phyloP scores from a whole-genome alignment of 768 basidiomycete species.

The Pisolithus tinctorius region DNA sequence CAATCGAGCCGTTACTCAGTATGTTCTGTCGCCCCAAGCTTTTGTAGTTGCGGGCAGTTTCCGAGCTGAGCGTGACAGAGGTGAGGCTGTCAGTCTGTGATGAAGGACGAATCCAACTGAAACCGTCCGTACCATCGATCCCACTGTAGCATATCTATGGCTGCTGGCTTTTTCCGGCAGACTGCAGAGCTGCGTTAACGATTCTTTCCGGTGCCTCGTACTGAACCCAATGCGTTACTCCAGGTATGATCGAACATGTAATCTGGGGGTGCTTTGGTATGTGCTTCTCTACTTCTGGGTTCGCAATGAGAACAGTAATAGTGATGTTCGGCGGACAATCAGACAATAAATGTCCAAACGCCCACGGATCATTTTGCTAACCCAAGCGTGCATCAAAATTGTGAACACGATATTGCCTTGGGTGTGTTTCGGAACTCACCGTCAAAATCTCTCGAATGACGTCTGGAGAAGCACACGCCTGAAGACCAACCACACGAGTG shows the following conservation, averaged over 20 bases:
- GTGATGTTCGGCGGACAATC: slow-evolving; percentile 7
- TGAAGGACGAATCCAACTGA: no score
- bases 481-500: slow-evolving; percentile 6
- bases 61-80: no score
- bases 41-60: no score
- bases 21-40: no score
- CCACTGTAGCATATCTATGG: no score
- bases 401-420: neutral
- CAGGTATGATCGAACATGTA: slow-evolving; percentile 5
- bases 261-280: slow-evolving; percentile 11
- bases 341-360: slow-evolving; percentile 7
- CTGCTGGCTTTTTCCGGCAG: neutral
- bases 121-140: no score
- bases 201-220: slow-evolving; percentile 18
- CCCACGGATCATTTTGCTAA: slow-evolving; percentile 13
- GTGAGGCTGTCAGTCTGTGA: no score
- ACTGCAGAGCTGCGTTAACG: slow-evolving; percentile 7
- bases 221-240: slow-evolving; percentile 21
- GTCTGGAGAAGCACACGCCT: slow-evolving; percentile 4
- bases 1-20: no score
- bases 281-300: slow-evolving; percentile 7
- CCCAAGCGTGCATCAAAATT: neutral
- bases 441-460: slow-evolving; percentile 3
- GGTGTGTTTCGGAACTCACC: slow-evolving; percentile 1
- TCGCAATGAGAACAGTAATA: slow-evolving; percentile 11